phyloP scores from a whole-genome alignment of 148 eudicot genomes.

The Nepenthes mirabilis region DNA sequence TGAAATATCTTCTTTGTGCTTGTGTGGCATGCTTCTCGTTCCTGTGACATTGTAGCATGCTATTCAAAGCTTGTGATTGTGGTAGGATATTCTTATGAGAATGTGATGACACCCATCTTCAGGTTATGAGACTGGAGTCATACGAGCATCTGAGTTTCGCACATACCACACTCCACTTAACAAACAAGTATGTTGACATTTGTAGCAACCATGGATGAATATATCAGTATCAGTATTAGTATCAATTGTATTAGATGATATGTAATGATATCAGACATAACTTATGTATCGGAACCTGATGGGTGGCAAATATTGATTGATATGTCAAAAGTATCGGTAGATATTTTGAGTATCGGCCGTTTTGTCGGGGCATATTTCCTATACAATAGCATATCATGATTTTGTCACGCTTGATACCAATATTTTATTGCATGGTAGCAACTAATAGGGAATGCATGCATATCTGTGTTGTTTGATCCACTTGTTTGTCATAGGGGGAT shows the following conservation, averaged over 20 bases:
- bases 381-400: too few relatives aligned
- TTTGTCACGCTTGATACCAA: too few relatives aligned
- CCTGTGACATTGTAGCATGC: neutral
- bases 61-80: neutral
- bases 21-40: neutral
- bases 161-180: slow-evolving; percentile 61
- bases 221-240: neutral
- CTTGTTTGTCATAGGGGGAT: slow-evolving; percentile 32
- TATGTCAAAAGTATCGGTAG: too few relatives aligned
- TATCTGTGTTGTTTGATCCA: slow-evolving; percentile 3
- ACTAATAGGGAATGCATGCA: neutral
- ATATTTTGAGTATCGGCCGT: too few relatives aligned
- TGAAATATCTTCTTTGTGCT: slow-evolving; percentile 4
- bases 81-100: neutral
- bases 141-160: slow-evolving; percentile 56
- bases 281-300: too few relatives aligned
- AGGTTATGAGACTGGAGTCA: slow-evolving; percentile 53
- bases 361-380: too few relatives aligned
- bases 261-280: too few relatives aligned
- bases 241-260: too few relatives aligned
- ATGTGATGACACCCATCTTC: slow-evolving; percentile 5
- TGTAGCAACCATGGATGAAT: neutral
- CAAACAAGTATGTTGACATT: slow-evolving; percentile 31
- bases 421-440: too few relatives aligned
- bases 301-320: too few relatives aligned